Base-by-base conservation (phyloP, 257 asterid species). In the Primulina eburnea region DNA sequence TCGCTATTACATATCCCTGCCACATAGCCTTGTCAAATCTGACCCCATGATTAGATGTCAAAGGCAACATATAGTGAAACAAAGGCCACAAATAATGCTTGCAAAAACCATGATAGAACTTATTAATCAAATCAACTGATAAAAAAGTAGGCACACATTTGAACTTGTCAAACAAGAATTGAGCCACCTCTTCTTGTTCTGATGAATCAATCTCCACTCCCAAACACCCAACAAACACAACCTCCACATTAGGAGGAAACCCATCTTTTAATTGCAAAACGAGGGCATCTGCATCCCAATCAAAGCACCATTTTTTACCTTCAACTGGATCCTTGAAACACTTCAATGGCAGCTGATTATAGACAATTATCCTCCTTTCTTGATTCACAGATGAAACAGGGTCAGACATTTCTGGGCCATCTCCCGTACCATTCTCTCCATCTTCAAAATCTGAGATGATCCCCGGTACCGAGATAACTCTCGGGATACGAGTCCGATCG, bases 61-160 rank as follows among this genome's bases (percentile, higher is more conserved):
- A 50, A 17, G 97, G 97, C 62, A 92, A 68, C 96, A 89, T 83
- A 67, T 92, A 89, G 53, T 92, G 97, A 73, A 92, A 87, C 75
- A 92, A 37, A 40, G 97, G 97, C 97, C 96, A 89, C 0, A 92
- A 69, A 34, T 86, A 85, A 57, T 92, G 96, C 72, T 92, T 92
- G 76, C 96, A 89, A 61, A 89, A 89, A 1, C 97, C 97, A 70
- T 89, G 95, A 56, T 92, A 92, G 30, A 73, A 92, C 17, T 83
- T 83, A 73, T 82, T 81, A 8, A 79, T 66, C 73, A 89, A 71
- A 71, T 89, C 95, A 64, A 40, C 47, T 3, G 92, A 75, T 71
- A 91, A 47, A 71, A 89, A 91, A 75, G 96, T 87, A 17, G 97
- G 97, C 1, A 91, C 95, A 33, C 98, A 89, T 65, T 79, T 85